phyloP scores from a whole-genome alignment of 768 basidiomycete species.

The Rhodotorula kratochvilovae region DNA sequence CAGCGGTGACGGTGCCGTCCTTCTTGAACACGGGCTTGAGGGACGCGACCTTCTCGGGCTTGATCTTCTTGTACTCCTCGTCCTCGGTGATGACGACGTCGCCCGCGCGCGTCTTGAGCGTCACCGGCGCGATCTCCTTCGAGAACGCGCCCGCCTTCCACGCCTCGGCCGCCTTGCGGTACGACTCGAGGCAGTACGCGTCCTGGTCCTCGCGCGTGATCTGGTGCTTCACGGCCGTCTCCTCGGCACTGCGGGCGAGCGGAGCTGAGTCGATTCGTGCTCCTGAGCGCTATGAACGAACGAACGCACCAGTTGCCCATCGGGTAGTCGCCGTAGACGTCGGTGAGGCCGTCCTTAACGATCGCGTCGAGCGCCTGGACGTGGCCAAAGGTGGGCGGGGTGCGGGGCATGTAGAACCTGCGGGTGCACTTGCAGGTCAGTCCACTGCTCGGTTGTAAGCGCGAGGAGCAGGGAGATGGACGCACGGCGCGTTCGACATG shows the following conservation, averaged over 20 bases:
- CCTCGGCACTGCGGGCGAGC: constrained; percentile 63
- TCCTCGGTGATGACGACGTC: constrained; percentile 78
- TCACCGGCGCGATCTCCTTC: constrained; percentile 82
- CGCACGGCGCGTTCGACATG: constrained; percentile 98
- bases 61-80: constrained; percentile 95
- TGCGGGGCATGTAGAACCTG: constrained; percentile 51
- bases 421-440: neutral
- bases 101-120: constrained; percentile 88
- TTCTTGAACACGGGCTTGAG: constrained; percentile 84
- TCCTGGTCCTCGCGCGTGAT: constrained; percentile 87
- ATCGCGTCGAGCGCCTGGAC: constrained; percentile 81
- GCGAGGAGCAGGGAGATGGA: constrained; percentile 36
- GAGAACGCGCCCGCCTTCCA: constrained; percentile 82
- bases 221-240: constrained; percentile 69
- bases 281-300: no score
- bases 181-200: constrained; percentile 87
- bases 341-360: constrained; percentile 88
- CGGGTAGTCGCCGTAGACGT: constrained; percentile 93
- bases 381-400: constrained; percentile 66
- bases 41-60: constrained; percentile 86
- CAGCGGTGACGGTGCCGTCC: constrained; percentile 80
- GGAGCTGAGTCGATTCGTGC: no score
- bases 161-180: constrained; percentile 83
- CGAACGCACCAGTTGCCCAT: constrained; percentile 78
- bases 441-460: neutral